phyloP scores from a whole-genome alignment of 2,329 filamentous ascomycete genomes.

The Neobulgaria alba region DNA sequence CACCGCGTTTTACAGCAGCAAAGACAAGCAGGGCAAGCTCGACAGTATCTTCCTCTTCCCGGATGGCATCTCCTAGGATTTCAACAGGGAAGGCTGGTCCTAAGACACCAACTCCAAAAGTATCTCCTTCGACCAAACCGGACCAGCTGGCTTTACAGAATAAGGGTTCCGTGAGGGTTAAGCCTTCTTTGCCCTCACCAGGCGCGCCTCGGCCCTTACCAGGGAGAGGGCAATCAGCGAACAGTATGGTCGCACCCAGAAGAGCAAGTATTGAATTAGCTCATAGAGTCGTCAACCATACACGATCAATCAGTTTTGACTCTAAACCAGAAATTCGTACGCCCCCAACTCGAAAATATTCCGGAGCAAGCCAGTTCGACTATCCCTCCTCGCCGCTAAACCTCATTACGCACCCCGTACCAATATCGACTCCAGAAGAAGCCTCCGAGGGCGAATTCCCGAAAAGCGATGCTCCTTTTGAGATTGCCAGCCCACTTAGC shows the following conservation, averaged over 20 bases:
- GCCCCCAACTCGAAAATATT: neutral
- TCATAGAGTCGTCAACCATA: conserved; percentile 15
- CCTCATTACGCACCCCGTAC: conserved; percentile 12
- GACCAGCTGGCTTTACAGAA: conserved; percentile 22
- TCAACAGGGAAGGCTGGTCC: conserved; percentile 14
- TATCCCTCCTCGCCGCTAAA: conserved; percentile 15
- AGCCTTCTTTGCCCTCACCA: conserved; percentile 19
- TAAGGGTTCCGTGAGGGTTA: no score
- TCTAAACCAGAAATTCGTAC: conserved; percentile 9
- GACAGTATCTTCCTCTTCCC: conserved; percentile 32
- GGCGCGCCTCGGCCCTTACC: conserved; percentile 15
- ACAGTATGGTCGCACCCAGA: conserved; percentile 12
- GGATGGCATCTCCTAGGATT: conserved; percentile 32
- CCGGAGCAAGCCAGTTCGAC: neutral
- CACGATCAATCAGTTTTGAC: conserved; percentile 21
- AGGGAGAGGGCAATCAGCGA: conserved; percentile 21
- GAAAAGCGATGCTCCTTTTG: conserved; percentile 3
- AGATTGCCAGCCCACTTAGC: conserved; percentile 45
- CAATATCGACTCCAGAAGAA: conserved; percentile 20
- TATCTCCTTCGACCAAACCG: conserved; percentile 44
- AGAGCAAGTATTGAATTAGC: conserved; percentile 18
- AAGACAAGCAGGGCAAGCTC: no score
- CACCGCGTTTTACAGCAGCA: conserved; percentile 29
- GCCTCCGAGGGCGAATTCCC: conserved; percentile 1
- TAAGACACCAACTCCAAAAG: conserved; percentile 32